Conservation (phyloP, 345 rosid genomes). For the Alliaria petiolata region DNA sequence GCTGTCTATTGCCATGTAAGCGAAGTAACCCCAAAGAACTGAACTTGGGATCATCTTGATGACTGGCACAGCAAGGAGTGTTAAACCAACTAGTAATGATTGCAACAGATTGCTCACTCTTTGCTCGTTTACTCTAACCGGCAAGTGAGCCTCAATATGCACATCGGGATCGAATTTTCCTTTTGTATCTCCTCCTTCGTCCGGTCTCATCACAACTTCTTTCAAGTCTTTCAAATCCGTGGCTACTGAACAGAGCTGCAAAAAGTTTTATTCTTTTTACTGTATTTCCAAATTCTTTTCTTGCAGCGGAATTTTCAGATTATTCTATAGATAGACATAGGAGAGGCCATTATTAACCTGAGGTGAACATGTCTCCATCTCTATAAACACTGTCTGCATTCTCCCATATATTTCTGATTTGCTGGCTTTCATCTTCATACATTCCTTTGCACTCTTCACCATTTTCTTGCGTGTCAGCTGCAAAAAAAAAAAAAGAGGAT, state of each 20-base stretch:
- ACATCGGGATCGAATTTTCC: slow-evolving; percentile 63
- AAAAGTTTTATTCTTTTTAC: neutral
- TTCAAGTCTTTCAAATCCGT: slow-evolving; percentile 61
- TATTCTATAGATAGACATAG: neutral
- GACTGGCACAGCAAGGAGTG: slow-evolving; percentile 57
- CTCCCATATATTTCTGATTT: slow-evolving; percentile 71
- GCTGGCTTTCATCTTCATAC: slow-evolving; percentile 57
- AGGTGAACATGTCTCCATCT: slow-evolving; percentile 26
- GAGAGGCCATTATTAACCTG: slow-evolving; percentile 18
- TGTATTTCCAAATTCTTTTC: neutral
- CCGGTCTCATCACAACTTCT: slow-evolving; percentile 56
- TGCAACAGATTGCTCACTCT: slow-evolving; percentile 79
- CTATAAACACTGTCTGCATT: slow-evolving; percentile 67
- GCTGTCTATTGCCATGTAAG: slow-evolving; percentile 88
- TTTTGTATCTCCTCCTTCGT: slow-evolving; percentile 31
- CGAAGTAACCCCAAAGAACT: slow-evolving; percentile 85
- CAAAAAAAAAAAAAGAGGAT: neutral
- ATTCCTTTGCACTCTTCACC: slow-evolving; percentile 73
- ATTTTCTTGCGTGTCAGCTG: slow-evolving; percentile 66
- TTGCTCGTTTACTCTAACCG: slow-evolving; percentile 81
- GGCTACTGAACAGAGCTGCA: slow-evolving; percentile 39
- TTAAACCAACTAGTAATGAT: slow-evolving; percentile 58
- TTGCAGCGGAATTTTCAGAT: slow-evolving; percentile 31
- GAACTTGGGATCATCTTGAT: slow-evolving; percentile 81
- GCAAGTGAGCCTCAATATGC: slow-evolving; percentile 77